phyloP scores from a whole-genome alignment of 2,329 filamentous ascomycete species.

The Beauveria rudraprayagi region DNA sequence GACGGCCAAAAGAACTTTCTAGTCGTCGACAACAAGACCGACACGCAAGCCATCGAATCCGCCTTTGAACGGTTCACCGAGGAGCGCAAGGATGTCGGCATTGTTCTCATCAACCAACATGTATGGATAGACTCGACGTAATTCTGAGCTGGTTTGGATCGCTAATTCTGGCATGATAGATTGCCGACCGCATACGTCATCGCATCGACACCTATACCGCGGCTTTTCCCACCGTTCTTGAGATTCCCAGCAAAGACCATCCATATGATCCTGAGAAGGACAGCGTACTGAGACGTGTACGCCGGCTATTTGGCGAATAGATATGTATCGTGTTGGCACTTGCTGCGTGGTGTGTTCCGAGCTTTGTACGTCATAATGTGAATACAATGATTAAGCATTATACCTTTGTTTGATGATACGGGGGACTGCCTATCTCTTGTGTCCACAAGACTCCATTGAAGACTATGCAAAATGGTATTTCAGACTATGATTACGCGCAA shows the following conservation, averaged over 20 bases:
- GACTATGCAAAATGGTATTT: not conserved
- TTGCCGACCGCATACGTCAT: conserved; percentile 89
- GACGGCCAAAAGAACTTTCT: conserved; percentile 96
- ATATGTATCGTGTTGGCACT: not conserved
- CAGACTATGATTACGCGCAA: not conserved
- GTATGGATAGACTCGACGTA: conserved; percentile 36
- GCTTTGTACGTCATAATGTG: not conserved
- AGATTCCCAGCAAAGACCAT: conserved; percentile 98
- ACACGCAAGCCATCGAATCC: conserved; percentile 76
- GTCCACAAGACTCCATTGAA: not conserved
- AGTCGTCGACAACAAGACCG: conserved; percentile 90
- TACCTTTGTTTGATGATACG: not conserved
- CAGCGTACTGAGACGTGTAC: conserved; percentile 84
- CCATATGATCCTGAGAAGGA: conserved; percentile 99
- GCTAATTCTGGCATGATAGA: conserved; percentile 38
- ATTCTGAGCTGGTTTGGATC: not conserved
- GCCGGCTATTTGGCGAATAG: conserved; percentile 60
- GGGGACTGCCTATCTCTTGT: too few species aligned
- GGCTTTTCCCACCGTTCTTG: conserved; percentile 90
- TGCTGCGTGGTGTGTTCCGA: not conserved
- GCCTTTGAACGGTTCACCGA: conserved; percentile 85
- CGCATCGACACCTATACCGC: conserved; percentile 86
- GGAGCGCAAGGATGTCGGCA: conserved; percentile 91
- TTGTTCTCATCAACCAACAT: conserved; percentile 96
- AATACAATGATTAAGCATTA: not conserved